A percentile compares a stretch with the other conserved stretches of the same genome.
These are phyloP conservation scores for Lactarius tabidus DNA, from an alignment of 768 basidiomycete genomes.

Conservation along the genomic window DNA sequence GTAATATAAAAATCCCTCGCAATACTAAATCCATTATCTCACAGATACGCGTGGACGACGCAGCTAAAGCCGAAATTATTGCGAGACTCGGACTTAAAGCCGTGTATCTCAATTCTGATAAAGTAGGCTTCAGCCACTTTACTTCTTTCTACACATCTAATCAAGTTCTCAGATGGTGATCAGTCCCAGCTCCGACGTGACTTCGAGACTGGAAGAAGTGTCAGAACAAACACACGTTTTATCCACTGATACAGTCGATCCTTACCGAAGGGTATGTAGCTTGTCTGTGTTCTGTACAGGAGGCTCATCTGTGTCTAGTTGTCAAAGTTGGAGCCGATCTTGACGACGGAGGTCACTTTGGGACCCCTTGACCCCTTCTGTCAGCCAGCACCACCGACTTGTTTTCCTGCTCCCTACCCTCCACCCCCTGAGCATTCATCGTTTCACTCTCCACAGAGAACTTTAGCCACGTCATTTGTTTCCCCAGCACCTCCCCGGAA, in stretches of 20 bases:
- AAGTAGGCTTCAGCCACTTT: not conserved
- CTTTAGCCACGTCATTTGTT: not conserved
- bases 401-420: slow-evolving; percentile 15
- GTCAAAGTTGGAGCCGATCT: too few relatives aligned
- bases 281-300: not conserved
- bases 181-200: not conserved
- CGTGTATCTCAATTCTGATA: too few relatives aligned
- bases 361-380: not conserved
- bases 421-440: not conserved
- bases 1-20: not conserved
- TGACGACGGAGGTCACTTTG: not conserved
- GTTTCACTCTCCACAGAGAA: not conserved
- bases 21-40: too few relatives aligned
- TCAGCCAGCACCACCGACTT: not conserved
- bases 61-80: not conserved
- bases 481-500: not conserved
- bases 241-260: not conserved
- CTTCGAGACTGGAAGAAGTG: not conserved
- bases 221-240: not conserved
- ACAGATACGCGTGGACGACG: slow-evolving; percentile 8
- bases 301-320: slow-evolving; percentile 3
- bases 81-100: not conserved
- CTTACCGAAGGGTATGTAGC: not conserved
- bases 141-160: not conserved
- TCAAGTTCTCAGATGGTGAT: not conserved